Base-by-base conservation (phyloP, 2,329 filamentous ascomycete species). In the Daldinia eschscholtzii region DNA sequence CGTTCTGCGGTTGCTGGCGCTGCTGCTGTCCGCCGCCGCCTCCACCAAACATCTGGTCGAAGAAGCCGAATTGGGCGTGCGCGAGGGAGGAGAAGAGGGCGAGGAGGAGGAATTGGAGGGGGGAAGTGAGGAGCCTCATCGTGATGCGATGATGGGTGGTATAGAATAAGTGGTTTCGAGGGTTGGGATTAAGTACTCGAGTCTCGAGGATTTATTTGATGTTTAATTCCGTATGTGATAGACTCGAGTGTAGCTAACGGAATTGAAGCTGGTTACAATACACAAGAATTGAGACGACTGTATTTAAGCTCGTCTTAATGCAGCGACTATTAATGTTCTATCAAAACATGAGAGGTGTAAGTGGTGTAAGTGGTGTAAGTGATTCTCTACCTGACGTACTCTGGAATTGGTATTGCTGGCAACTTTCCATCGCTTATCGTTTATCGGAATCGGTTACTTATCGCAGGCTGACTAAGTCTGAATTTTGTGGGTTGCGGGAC, bases 1-100 rank as follows among this genome's bases (percentile, higher is more conserved):
- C 93, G 79, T 98, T 96, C 76, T 93, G 91, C 28, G 88, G 88
- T 73, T 90, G 85, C 63, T 88, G 87, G 72, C 89, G 86, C 64
- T 88, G 84, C 12, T 84, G 82, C 18, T 77, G 52, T 78, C 79
- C 79, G 69, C 10, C 26, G 82, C 82, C 67, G 85, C 41, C 85
- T 73, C 88, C 88, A 74, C 89, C 87, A 80, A 99, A 98, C 93
- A 98, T 97, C 76, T 98, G 93, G 80, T 98, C 94, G 82, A 98
- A 99, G 87, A 99, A 97, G 78, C 93, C 92, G 80, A 98, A 98
- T 82, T 98, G 95, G 10, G 93, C 93, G 64, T 87, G 83, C 3
- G 86, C 89, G 15, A 83, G 75, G 35, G 88, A 81, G 69, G 88
- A 80, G 57, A 92, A 82, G 15, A 93, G 78, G 20, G 89, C 72